A percentile compares a stretch with the other conserved stretches of the same genome.
Conservation (phyloP, 495 filamentous ascomycete genomes). For the Hyaloscypha variabilis region DNA sequence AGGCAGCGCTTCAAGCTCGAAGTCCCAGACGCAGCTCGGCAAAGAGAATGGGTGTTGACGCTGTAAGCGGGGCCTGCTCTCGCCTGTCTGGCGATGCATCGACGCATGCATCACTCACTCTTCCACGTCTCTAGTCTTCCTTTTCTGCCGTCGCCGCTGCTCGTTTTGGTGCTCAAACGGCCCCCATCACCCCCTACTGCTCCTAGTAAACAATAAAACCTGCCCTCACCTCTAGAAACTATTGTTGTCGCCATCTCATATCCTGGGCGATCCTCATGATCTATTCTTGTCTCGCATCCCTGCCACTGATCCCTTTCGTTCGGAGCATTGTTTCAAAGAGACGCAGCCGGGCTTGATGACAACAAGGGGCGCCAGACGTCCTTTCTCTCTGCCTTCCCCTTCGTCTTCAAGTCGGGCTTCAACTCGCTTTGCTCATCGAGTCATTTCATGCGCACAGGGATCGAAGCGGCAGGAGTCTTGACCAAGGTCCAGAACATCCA, state of each 20-base stretch:
- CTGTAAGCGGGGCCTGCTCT: conserved; percentile 22
- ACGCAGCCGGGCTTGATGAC: conserved; percentile 23
- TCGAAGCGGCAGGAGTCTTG: conserved; percentile 11
- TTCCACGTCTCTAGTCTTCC: too few species aligned
- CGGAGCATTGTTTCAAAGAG: conserved; percentile 32
- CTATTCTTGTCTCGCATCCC: conserved; percentile 23
- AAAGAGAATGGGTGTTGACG: conserved; percentile 24
- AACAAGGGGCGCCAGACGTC: conserved; percentile 12
- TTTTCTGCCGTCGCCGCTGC: neutral
- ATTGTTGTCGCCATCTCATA: conserved; percentile 10
- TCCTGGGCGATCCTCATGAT: conserved; percentile 12
- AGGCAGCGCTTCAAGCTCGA: conserved; percentile 26
- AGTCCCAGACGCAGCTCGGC: conserved; percentile 28
- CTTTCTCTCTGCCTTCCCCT: neutral
- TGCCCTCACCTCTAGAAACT: neutral
- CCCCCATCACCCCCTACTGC: neutral
- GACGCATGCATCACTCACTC: too few species aligned
- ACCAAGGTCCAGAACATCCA: conserved; percentile 10
- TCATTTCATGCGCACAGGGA: conserved; percentile 26
- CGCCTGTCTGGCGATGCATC: too few species aligned
- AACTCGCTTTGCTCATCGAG: conserved; percentile 19
- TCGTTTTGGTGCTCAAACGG: neutral
- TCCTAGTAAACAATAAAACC: too few species aligned
- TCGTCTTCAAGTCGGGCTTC: conserved; percentile 19
- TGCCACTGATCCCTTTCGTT: conserved; percentile 16